A percentile compares a stretch with the other conserved stretches of the same genome.
Conservation (phyloP, 1,284 basidiomycete genomes). For the Rhodotorula sp. region DNA sequence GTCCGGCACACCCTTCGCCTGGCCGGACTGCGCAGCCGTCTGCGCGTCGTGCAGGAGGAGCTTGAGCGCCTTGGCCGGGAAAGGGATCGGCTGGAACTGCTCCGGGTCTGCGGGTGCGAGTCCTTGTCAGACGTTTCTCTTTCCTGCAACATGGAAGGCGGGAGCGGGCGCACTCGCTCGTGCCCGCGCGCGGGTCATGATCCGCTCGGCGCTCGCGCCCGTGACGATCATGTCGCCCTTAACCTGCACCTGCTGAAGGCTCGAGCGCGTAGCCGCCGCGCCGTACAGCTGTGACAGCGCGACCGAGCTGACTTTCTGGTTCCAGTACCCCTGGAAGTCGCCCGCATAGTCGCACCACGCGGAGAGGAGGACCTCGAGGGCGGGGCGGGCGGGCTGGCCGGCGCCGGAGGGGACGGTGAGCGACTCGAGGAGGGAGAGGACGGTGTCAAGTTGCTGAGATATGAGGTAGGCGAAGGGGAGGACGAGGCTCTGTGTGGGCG, state of each 20-base stretch:
- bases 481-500: constrained; percentile 66
- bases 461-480: constrained; percentile 92
- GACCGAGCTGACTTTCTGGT: constrained; percentile 76
- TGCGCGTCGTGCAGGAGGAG: constrained; percentile 81
- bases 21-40: constrained; percentile 63
- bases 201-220: constrained; percentile 76
- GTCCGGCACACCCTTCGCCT: constrained; percentile 57
- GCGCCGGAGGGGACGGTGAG: constrained; percentile 57
- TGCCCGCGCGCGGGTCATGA: constrained; percentile 91
- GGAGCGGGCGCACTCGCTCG: constrained; percentile 64
- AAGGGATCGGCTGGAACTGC: constrained; percentile 79
- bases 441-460: constrained; percentile 74
- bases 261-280: constrained; percentile 60
- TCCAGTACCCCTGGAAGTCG: constrained; percentile 93
- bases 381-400: constrained; percentile 56
- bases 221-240: constrained; percentile 91
- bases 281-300: constrained; percentile 77
- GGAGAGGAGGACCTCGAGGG: constrained; percentile 74
- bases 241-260: constrained; percentile 68
- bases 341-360: constrained; percentile 93
- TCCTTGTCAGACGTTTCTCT: not conserved
- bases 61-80: constrained; percentile 90
- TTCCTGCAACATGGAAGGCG: not conserved
- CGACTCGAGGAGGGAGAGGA: constrained; percentile 71
- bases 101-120: constrained; percentile 71